Base-by-base conservation (phyloP, 345 rosid genomes). In the Salix viminalis region DNA sequence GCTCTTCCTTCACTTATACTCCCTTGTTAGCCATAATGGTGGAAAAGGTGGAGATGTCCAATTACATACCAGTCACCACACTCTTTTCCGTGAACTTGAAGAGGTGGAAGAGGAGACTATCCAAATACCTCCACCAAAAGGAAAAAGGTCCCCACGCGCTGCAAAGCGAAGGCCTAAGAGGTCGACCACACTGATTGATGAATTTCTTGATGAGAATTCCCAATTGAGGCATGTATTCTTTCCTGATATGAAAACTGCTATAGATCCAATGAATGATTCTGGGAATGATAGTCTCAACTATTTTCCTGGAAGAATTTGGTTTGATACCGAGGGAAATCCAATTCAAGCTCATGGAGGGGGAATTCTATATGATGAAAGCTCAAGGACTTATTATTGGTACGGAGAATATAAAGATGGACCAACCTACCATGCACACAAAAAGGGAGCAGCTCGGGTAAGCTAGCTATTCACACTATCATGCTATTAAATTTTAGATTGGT, bases 311-410 rank as follows among this genome's bases (percentile, higher is more conserved):
- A 90, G 88, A 76, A 86, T 90, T 82, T 95, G 99, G 99, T 79
- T 90, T 88, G 99, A 95, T 72, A 95, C 96, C 0, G 91, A 93
- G 58, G 97, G 99, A 60, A 88, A 85, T 73, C 97, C 97, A 44
- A 93, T 95, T 77, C 99, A 95, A 86, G 98, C 97, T 24, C 99
- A 93, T 80, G 99, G 98, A 61, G 98, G 97, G n/a, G 95, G 94
- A 71, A 83, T 92, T 70, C 71, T 94, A 5, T 89, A 79, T 28
- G 95, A 94, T 54, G 86, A 86, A 56, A 82, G 69, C 32, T 92
- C 94, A 4, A 69, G 67, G 36, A 91, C 85, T 5, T 90, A 94
- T 83, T 94, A 87, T 73, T 94, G 97, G 98, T 94, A 94, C 76
- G 98, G 96, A 71, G 97, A 92, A 79, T 92, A 89, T 78, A 94